Conservation (phyloP, 2,329 filamentous ascomycete species). For the Penicillium sp. region DNA sequence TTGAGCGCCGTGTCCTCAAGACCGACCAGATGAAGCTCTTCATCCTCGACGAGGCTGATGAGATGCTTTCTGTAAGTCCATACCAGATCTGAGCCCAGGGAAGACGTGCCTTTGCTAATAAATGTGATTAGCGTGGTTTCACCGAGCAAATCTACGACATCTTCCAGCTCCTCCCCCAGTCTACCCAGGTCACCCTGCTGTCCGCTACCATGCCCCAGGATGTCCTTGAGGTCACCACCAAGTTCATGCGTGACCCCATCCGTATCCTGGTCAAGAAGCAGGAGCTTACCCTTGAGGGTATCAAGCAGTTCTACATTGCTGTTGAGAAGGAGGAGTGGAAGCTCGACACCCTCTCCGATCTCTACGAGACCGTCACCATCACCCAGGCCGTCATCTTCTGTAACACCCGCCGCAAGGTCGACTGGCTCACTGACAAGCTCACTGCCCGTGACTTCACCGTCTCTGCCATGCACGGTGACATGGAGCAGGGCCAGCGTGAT, state of each 20-base stretch:
- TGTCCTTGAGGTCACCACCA: conserved; percentile 97
- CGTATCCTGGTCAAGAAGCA: conserved; percentile 26
- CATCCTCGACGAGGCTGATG: conserved; percentile 67
- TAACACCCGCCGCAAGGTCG: conserved; percentile 97
- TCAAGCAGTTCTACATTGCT: conserved; percentile 98
- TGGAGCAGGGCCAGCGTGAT: conserved; percentile 96
- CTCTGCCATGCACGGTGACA: conserved; percentile 96
- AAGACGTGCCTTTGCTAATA: no score
- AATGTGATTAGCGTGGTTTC: conserved; percentile 95
- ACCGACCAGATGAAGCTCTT: conserved; percentile 72
- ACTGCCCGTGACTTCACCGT: conserved; percentile 97
- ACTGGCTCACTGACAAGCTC: conserved; percentile 99
- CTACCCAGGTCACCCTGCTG: conserved; percentile 96
- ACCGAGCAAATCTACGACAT: conserved; percentile 98
- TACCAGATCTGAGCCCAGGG: no score
- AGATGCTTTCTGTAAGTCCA: conserved; percentile 48
- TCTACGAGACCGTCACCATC: conserved; percentile 97
- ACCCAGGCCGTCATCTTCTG: conserved; percentile 99
- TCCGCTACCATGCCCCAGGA: conserved; percentile 95
- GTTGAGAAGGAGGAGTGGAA: conserved; percentile 99
- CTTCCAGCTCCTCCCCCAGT: conserved; percentile 89
- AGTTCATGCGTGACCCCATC: conserved; percentile 87
- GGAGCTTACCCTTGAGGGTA: conserved; percentile 88
- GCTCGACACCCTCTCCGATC: conserved; percentile 94
- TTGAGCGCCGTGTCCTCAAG: conserved; percentile 62